Evolutionary conservation across 352 stramenopile genomes (phyloP), one percentile per base, ranked within the genome.

Genomic region (Pythium sp.): DNA sequence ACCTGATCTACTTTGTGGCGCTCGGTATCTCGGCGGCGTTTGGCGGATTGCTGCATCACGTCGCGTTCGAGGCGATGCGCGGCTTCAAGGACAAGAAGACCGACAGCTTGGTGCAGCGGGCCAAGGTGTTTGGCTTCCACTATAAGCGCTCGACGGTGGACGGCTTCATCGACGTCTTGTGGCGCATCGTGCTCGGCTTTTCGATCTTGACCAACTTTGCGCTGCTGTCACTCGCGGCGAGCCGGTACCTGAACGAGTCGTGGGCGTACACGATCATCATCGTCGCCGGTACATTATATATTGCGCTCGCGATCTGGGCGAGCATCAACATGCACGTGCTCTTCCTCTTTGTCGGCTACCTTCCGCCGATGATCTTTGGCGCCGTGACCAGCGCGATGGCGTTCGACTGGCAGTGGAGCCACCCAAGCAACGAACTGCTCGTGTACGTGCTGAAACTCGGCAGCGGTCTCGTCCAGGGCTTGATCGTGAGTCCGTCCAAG

Each of bases 181-280:
- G 88, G 88, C 88, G 86, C 56, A 84, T 95, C 51, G 86, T 94
- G 61, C 81, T 95, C 49, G 84, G 79, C 32, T 90, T 79, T 58
- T 94, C 86, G 61, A 92, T 93, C 69, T 72, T 94, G 34, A 92
- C 84, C 49, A 94, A 93, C 85, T 95, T 95, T 73, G 81, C 83
- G 62, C 77, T 95, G 43, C 72, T 95, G 24, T 88, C 85, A 60
- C 75, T 94, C 41, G 84, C 88, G 4, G 83, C 85, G 28, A 93
- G 83, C 36, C 85, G 86, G 34, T 89, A 95, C 70, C 56, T 94
- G 51, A 87, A 74, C 30, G 82, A 87, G 61, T 60, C 82, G n/a
- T 93, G 82, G 85, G 86, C 85, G 28, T 89, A 91, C 72, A 80
- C 78, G 61, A 82, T 93, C 58, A 94, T 95, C 63, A 71, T 74